phyloP scores from a whole-genome alignment of 768 basidiomycete species.

The Pilatotrama ljubarskyi region DNA sequence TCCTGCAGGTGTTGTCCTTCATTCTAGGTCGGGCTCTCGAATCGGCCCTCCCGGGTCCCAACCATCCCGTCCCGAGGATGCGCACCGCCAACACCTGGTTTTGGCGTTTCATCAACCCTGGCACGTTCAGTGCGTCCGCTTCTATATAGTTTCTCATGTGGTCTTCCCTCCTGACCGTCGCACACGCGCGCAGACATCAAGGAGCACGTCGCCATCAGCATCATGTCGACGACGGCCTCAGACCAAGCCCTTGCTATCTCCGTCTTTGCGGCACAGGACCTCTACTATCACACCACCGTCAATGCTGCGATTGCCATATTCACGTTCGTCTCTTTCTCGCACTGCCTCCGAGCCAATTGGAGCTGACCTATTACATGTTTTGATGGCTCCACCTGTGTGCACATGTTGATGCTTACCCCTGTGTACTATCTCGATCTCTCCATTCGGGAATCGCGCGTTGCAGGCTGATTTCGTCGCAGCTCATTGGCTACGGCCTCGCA shows the following conservation, averaged over 20 bases:
- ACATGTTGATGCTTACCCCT: not conserved
- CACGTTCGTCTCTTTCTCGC: slow-evolving; percentile 27
- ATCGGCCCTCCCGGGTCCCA: slow-evolving; percentile 27
- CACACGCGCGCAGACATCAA: slow-evolving; percentile 35
- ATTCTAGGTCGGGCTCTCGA: slow-evolving; percentile 30
- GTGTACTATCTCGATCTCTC: not conserved
- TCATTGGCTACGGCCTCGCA: slow-evolving; percentile 34
- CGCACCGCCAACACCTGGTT: slow-evolving; percentile 31
- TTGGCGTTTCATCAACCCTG: slow-evolving; percentile 33
- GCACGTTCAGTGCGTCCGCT: slow-evolving; percentile 23
- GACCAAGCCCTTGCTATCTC: slow-evolving; percentile 29
- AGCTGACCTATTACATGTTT: not conserved
- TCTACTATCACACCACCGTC: slow-evolving; percentile 39
- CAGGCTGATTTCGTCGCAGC: slow-evolving; percentile 31
- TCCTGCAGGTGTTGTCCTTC: slow-evolving; percentile 29
- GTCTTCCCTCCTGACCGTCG: not conserved
- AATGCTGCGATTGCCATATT: slow-evolving; percentile 32
- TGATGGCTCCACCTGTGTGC: not conserved
- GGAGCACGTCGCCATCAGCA: slow-evolving; percentile 34
- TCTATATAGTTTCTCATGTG: not conserved
- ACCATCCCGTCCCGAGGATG: slow-evolving; percentile 5
- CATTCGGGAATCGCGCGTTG: not conserved
- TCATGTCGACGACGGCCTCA: slow-evolving; percentile 30
- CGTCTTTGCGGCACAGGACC: slow-evolving; percentile 27
- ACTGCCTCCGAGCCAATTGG: not conserved